These are phyloP conservation scores for Manihot esculenta DNA, from an alignment of 441 rosid genomes.

Conservation along the genomic window DNA sequence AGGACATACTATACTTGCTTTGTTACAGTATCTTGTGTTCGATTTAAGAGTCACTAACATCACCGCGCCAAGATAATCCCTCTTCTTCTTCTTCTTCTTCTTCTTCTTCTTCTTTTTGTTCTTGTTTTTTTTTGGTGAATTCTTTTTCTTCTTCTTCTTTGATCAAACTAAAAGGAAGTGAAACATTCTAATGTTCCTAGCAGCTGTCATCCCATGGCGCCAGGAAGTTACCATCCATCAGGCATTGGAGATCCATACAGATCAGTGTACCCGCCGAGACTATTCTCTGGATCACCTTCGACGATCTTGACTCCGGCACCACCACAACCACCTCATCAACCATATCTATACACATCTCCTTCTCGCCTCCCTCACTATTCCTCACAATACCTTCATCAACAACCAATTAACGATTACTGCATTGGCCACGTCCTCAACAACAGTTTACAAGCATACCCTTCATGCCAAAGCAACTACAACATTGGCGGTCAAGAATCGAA, in stretches of 20 bases:
- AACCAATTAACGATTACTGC: conserved; percentile 51
- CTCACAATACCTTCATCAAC: conserved; percentile 38
- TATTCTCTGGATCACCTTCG: conserved; percentile 49
- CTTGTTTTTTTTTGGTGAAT: too few relatives aligned
- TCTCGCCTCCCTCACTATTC: conserved; percentile 40
- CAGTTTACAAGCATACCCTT: conserved; percentile 42
- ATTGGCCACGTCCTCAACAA: conserved; percentile 49
- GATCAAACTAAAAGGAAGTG: not conserved
- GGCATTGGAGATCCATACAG: conserved; percentile 57
- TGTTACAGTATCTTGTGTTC: not conserved
- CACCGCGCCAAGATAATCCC: not conserved
- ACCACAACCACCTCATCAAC: conserved; percentile 28
- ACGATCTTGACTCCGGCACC: conserved; percentile 27
- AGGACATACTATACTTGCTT: not conserved
- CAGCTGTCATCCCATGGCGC: conserved; percentile 47
- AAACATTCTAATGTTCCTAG: not conserved
- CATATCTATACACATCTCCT: conserved; percentile 50
- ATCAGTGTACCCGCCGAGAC: conserved; percentile 49
- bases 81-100: too few relatives aligned
- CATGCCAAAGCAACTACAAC: conserved; percentile 30
- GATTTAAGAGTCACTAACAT: not conserved
- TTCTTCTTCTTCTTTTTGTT: not conserved
- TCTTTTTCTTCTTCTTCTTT: not conserved
- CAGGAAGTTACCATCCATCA: conserved; percentile 43
- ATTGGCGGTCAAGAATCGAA: conserved; percentile 36